Conservation (phyloP, 1,284 basidiomycete genomes). For the Ustilago sp. region DNA sequence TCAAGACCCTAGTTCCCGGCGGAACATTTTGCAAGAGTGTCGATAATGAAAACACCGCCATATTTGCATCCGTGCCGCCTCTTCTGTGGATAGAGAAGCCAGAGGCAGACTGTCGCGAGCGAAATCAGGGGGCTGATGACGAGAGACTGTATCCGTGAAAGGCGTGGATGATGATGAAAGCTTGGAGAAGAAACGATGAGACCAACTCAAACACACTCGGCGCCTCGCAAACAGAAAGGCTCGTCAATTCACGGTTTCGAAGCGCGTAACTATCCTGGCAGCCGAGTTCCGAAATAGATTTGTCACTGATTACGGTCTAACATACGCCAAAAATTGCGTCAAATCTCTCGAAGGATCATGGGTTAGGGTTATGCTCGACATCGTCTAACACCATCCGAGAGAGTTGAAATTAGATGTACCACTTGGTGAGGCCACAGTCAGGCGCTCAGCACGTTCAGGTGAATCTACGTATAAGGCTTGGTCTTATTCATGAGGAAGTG, state of each 20-base stretch:
- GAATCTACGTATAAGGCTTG: no score
- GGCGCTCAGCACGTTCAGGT: no score
- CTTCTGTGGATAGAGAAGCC: neutral
- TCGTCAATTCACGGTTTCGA: neutral
- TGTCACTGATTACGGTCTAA: neutral
- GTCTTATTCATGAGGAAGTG: no score
- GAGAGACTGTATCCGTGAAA: neutral
- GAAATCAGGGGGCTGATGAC: neutral
- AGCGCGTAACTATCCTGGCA: slow-evolving; percentile 3
- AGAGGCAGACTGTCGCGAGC: no score
- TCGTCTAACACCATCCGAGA: neutral
- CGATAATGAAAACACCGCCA: slow-evolving; percentile 55
- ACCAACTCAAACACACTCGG: slow-evolving; percentile 12
- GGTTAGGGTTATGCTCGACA: neutral
- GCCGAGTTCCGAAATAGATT: neutral
- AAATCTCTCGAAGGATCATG: neutral
- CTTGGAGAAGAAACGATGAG: neutral
- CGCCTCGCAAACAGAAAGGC: neutral
- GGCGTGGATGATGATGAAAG: neutral
- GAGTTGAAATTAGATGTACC: no score
- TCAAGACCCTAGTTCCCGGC: slow-evolving; percentile 40
- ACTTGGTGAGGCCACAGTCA: no score
- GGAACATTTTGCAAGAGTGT: slow-evolving; percentile 48
- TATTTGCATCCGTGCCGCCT: slow-evolving; percentile 6
- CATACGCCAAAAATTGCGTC: neutral